Base-by-base conservation (phyloP, 768 basidiomycete genomes). In the Pleurotus giganteus region DNA sequence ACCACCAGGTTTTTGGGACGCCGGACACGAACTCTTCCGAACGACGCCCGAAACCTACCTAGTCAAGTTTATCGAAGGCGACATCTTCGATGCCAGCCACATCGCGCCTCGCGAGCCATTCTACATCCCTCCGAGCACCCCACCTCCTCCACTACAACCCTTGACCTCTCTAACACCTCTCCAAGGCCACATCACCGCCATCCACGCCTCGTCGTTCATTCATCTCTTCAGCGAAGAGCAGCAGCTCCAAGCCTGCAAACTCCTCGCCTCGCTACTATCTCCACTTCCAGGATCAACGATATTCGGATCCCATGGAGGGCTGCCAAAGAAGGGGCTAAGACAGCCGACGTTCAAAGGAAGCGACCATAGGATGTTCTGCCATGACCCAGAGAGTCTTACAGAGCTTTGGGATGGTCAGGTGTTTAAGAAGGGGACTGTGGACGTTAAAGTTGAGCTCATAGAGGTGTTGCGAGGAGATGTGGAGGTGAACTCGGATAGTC, bases 11-110 rank as follows among this genome's bases (percentile, higher is more conserved):
- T 45, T 26, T 27, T 45, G 44, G 21, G 24, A 81, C 4, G 70
- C 78, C 4, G 85, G 86, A 1, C 84, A 87, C 57, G 70, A 78
- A 37, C 71, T 88, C 15, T 89, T 86, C 69, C 74, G 65, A 47
- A 74, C 79, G 2, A 81, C 72, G 0, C 75, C 78, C 0, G 68
- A 75, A 34, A 72, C 76, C 0, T 86, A 82, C 65, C 80, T 82
- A 1, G 81, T 73, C 0, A 64, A 70, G 0, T 88, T 88, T 61
- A 51, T 88, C 12, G 66, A 73, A 11, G 86, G 85, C 0, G 76
- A 88, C 55, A 71, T 66, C 0, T 77, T 88, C 47, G 74, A 84
- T 56, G 66, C 74, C 7, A 54, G 58, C 2, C 69, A 79, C 47
- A 71, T 85, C 21, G 61, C 62, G 4, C 70, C 72, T 8, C 60